Base-by-base conservation (phyloP, 2,329 filamentous ascomycete genomes). In the Botrytis pseudocinerea region DNA sequence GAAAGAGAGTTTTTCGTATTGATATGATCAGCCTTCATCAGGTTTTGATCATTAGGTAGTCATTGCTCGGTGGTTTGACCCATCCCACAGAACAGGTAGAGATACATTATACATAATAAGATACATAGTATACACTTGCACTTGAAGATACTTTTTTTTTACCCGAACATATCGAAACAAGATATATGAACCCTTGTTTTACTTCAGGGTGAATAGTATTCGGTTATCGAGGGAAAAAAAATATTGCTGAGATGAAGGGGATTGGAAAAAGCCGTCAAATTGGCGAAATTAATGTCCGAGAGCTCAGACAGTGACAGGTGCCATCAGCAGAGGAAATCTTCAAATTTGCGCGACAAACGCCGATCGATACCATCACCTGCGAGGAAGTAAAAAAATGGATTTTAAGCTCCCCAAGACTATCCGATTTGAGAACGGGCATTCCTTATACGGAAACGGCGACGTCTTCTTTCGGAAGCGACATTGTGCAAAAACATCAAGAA, bases 321-420 rank as follows among this genome's bases (percentile, higher is more conserved):
- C 42, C 62, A 65, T 35, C 51, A 57, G 51, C 51, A 57, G 28
- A 65, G 42, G 54, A 54, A 57, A 57, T 57, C 65, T 32, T 10
- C 35, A 42, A 57, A 57, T 68, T 68, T 68, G 65, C 65, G 65
- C 65, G 65, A 40, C 46, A 68, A 57, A 57, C 48, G 35, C 65
- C 54, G 48, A 38, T 57, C 48, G 28, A n/a, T 9, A 54, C 35
- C 51, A 57, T 57, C 32, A 42, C 35, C 35, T 42, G 28, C n/a
- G 48, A 68, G 46, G 12, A 38, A 40, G 10, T 22, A 28, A 40
- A 51, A 38, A 51, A 51, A 51, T 22, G 28, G 32, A 66, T 66
- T 25, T 35, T 54, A 54, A 54, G 64, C 64, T 68, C 64, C 40
- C 25, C 46, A 68, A 54, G 46, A 68, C 44, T 51, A 40, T 54